Evolutionary conservation across 2,329 filamentous ascomycete species (phyloP), one percentile per base, ranked within the genome.

Genomic region (Lasiodiplodia gonubiensis): DNA sequence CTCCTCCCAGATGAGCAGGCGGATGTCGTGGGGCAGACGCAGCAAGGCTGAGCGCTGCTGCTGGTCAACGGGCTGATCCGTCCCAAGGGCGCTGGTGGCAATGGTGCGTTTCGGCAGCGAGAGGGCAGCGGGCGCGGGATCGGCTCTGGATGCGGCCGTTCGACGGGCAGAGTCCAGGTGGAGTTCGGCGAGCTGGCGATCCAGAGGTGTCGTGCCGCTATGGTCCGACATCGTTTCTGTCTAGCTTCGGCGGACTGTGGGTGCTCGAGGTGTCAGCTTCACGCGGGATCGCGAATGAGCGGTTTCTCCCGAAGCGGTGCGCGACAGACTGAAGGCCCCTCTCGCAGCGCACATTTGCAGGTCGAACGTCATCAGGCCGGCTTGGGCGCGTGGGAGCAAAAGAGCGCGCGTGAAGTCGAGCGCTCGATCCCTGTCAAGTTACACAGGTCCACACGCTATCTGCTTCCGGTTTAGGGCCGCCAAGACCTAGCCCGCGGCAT

Each of bases 1-100:
- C 33, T 53, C 61, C 21, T 64, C 61, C 61, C 61, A 64, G 61
- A 64, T 54, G 61, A 64, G 48, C 18, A 64, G 48, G 33, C 61
- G 48, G 51, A 64, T 54, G 51, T 64, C 61, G 51, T 64, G 23
- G 25, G 61, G 61, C 14, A 64, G 61, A 11, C 61, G 21, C 7
- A 64, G 61, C 61, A 64, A 46, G 48, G 61, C 33, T 49, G 61
- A 64, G 33, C 12, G 37, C 33, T 27, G 51, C 61, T 54, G 61
- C 21, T 30, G 42, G 18, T 52, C 35, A 27, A n/a, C 55, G 21
- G 55, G 39, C 57, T 5, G 21, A 16, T 48, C 57, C 35, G 57
- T 49, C 25, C 11, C 18, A 18, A 48, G 57, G 42, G 25, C 2
- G 57, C 39, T 14, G 25, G 39, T 7, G 6, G 42, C 39, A 33